These are phyloP conservation scores for Hydnomerulius pinastri DNA, from an alignment of 768 basidiomycete species.

Conservation along the genomic window DNA sequence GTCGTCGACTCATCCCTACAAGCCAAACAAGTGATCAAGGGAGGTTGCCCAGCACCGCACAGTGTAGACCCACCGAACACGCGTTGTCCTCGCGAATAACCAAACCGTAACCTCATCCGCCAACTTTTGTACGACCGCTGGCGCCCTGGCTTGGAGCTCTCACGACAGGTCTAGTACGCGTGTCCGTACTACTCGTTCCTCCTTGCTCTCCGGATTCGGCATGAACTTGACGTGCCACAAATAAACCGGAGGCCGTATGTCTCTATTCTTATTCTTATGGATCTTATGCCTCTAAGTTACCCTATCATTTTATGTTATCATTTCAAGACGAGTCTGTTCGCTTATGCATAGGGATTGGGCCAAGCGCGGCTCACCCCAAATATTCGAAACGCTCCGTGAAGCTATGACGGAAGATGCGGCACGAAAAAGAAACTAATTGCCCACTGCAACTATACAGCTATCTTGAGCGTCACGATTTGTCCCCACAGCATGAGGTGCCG, in stretches of 20 bases:
- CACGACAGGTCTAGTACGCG: not conserved
- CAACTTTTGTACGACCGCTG: too few relatives aligned
- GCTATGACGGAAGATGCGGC: not conserved
- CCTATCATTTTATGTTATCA: too few relatives aligned
- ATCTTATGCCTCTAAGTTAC: too few relatives aligned
- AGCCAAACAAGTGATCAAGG: too few relatives aligned
- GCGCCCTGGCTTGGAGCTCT: not conserved
- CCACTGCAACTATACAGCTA: not conserved
- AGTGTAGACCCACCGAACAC: not conserved
- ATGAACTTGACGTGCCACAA: not conserved
- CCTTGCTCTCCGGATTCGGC: not conserved
- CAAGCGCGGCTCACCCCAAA: too few relatives aligned
- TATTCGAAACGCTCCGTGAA: not conserved
- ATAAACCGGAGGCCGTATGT: not conserved
- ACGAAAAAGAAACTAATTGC: not conserved
- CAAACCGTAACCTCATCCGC: too few relatives aligned
- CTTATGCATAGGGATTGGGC: too few relatives aligned
- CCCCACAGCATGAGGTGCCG: too few relatives aligned
- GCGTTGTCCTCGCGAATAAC: not conserved
- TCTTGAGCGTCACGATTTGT: too few relatives aligned
- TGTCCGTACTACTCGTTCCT: not conserved
- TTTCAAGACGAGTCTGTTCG: too few relatives aligned
- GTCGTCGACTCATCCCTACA: too few relatives aligned
- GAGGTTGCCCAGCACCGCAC: not conserved
- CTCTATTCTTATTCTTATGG: too few relatives aligned